Percentiles rank a stretch among this genome's conserved stretches.
Conservation (phyloP, 306 rosid species). For the Vigna angularis region DNA sequence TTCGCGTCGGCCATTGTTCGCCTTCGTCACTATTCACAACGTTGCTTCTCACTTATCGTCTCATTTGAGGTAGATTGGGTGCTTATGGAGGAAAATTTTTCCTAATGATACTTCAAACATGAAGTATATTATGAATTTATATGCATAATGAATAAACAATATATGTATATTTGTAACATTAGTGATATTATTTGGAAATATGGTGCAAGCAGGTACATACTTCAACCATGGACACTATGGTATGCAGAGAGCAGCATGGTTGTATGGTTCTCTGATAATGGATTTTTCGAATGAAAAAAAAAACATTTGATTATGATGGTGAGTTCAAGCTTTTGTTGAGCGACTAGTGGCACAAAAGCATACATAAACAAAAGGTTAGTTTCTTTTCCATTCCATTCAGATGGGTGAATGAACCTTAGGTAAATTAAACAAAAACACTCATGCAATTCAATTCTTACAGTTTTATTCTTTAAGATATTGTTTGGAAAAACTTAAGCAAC, state of each 20-base stretch:
- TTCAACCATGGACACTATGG: conserved; percentile 82
- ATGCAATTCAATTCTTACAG: too few species aligned
- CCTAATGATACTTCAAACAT: too few species aligned
- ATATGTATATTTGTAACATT: too few species aligned
- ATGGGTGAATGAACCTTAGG: conserved; percentile 86
- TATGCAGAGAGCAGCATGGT: conserved; percentile 70
- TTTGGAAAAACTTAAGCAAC: too few species aligned
- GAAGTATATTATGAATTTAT: too few species aligned
- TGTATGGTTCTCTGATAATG: conserved; percentile 72
- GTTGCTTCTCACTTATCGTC: too few species aligned
- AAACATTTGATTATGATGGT: conserved; percentile 69
- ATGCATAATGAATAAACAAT: too few species aligned
- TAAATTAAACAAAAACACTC: conserved; percentile 1
- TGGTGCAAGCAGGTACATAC: conserved; percentile 67
- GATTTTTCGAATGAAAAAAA: conserved; percentile 52
- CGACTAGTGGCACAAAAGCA: conserved; percentile 74
- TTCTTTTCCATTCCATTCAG: conserved; percentile 66
- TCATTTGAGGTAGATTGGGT: too few species aligned
- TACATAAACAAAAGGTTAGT: conserved; percentile 59
- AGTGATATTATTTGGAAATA: neutral
- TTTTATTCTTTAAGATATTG: too few species aligned
- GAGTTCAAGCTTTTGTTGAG: conserved; percentile 67
- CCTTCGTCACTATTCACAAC: too few species aligned
- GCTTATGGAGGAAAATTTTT: too few species aligned
- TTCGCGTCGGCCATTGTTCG: too few species aligned